Conservation (phyloP, 306 rosid genomes). For the Leucaena leucocephala region DNA sequence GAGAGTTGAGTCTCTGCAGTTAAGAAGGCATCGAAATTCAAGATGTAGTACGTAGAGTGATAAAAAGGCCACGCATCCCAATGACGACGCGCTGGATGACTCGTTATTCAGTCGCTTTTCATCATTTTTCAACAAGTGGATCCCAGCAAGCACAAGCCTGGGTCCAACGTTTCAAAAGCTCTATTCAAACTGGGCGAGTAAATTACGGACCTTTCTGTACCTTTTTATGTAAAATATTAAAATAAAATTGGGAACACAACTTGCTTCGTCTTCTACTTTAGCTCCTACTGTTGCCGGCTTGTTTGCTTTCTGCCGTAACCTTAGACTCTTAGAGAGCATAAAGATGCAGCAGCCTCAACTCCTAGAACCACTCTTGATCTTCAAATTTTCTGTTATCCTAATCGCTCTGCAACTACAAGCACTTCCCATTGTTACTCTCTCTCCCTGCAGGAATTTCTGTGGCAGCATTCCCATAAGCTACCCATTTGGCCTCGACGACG, state of each 20-base stretch:
- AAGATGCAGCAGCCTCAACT: slow-evolving; percentile 39
- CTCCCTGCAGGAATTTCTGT: slow-evolving; percentile 76
- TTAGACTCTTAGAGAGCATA: slow-evolving; percentile 16
- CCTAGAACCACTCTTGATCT: slow-evolving; percentile 26
- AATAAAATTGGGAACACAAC: slow-evolving; percentile 4
- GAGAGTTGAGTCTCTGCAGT: background rate
- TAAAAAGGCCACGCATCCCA: slow-evolving; percentile 34
- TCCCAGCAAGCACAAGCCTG: slow-evolving; percentile 58
- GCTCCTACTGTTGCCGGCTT: background rate
- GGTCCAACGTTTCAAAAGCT: slow-evolving; percentile 47
- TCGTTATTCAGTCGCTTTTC: slow-evolving; percentile 29
- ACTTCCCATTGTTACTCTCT: slow-evolving; percentile 41
- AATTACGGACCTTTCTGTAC: slow-evolving; percentile 40
- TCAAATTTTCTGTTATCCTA: slow-evolving; percentile 30
- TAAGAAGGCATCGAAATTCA: background rate
- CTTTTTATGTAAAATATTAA: slow-evolving; percentile 13
- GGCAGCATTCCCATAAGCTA: slow-evolving; percentile 67
- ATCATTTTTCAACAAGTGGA: slow-evolving; percentile 44
- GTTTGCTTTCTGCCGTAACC: background rate
- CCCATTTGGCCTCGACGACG: slow-evolving; percentile 88
- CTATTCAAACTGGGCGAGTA: slow-evolving; percentile 41
- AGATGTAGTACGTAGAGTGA: background rate
- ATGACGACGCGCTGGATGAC: slow-evolving; percentile 14
- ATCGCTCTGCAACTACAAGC: slow-evolving; percentile 34
- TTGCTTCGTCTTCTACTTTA: slow-evolving; percentile 16